Base-by-base conservation (phyloP, 1,139 yeast genomes). In the Suzukiozyma palmioleophila region DNA sequence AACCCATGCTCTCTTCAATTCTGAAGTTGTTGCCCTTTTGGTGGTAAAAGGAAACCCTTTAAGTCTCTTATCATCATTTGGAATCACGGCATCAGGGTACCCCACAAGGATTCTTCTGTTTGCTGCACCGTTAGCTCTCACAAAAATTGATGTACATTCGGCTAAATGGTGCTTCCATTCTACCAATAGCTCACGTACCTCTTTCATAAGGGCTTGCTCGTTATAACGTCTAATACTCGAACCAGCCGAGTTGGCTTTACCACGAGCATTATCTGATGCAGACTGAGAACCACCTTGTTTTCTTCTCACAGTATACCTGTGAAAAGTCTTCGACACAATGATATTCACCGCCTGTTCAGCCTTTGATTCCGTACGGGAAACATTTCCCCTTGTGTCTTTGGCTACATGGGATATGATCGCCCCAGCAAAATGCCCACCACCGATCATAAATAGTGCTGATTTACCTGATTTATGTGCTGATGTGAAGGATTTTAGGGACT, bases 401-500 rank as follows among this genome's bases (percentile, higher is more conserved):
- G 80, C 81, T 33, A 68, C 68, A 54, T 90, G 97, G 2, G 89
- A 80, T 10, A 94, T 72, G 33, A 92, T 84, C 0, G 96, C 97
- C 10, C 95, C 98, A 0, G 97, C 96, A 67, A 92, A 94, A 63
- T 94, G 97, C 32, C 98, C 99, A 36, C 98, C 97, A 9, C 97
- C 97, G 42, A 92, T 77, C 96, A 94, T 88, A 48, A 92, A 76
- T 11, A 92, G 63, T 1, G 95, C 96, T 3, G 87, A 87, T 44
- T 73, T 69, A 3, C 64, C 49, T 14, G 45, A 39, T 8, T 26
- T 15, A 11, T 39, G 37, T 2, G 37, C 12, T 14, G 34, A 36
- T 25, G 68, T 62, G 54, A 75, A 58, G 3, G 60, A 50, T 39
- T 54, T 57, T 32, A 79, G 59, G 2, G 74, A 63, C 22, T 56